Evolutionary conservation across 1,284 basidiomycete species (phyloP), one percentile per base, ranked within the genome.

Genomic region (Austropuccinia psidii): DNA sequence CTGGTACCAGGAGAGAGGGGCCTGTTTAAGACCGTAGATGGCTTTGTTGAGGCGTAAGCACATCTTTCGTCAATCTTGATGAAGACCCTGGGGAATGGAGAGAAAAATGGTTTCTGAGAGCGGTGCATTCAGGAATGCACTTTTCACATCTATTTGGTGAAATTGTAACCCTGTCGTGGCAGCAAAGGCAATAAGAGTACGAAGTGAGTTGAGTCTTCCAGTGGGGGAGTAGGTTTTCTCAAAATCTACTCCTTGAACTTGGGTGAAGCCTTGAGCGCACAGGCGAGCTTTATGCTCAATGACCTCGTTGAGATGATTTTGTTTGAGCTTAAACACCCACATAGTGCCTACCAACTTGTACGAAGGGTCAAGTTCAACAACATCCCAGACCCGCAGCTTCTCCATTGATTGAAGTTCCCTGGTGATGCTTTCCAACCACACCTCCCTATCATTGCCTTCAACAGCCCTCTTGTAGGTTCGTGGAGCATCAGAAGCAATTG

Each of bases 21-120:
- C 39, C 29, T 64, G 61, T 45, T 64, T 64, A 24, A 64, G 27
- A 29, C 61, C 61, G 31, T 64, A 64, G 4, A 60, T 55, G 7
- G 57, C 3, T 60, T 60, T 60, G 29, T 35, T 33, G 4, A 60
- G 57, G 9, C 27, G 13, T 9, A 60, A 19, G n/a, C 57, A 60
- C 15, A 15, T 35, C 3, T 29, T 29, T 4, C 4, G 3, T 27
- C 24, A 31, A 7, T 27, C 17, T n/a, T n/a, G n/a, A 33, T 8
- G 4, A 4, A 60, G n/a, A 6, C 57, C 57, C n/a, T n/a, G 4
- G 6, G 57, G 57, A 35, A 8, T 7, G 3, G n/a, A 19, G 9
- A 60, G 57, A 37, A 35, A 60, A 5, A 60, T 15, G 21, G 9
- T 5, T 60, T 60, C 57, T 4, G 33, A 4, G 3, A 41, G 31